These are phyloP conservation scores for Hymenoscyphus salicellus DNA, from an alignment of 2,329 filamentous ascomycete genomes.

Conservation along the genomic window DNA sequence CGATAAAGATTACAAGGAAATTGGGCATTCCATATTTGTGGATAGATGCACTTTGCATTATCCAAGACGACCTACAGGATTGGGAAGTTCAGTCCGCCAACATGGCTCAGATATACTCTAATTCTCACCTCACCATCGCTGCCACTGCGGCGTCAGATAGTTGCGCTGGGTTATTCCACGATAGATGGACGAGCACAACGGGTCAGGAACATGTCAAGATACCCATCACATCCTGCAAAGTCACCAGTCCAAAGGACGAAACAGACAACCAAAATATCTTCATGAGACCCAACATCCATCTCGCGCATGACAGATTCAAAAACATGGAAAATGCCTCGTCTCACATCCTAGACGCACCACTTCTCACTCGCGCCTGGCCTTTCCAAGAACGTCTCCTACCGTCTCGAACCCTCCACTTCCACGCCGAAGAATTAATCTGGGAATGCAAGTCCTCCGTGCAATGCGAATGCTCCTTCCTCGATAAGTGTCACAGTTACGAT, in stretches of 20 bases:
- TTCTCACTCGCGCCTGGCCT: background rate
- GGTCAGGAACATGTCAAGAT: too few relatives aligned
- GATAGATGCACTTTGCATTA: conserved; percentile 4
- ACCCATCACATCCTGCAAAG: too few relatives aligned
- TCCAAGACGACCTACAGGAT: background rate
- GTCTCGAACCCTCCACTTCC: conserved; percentile 1
- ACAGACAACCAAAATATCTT: too few relatives aligned
- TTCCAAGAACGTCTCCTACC: conserved; percentile 6
- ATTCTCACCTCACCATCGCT: too few relatives aligned
- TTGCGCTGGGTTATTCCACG: too few relatives aligned
- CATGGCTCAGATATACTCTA: too few relatives aligned
- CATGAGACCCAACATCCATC: too few relatives aligned
- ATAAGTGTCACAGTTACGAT: too few relatives aligned
- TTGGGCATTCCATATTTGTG: background rate
- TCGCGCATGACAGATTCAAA: too few relatives aligned
- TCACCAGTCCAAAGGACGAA: too few relatives aligned
- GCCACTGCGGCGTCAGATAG: too few relatives aligned
- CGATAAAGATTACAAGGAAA: background rate
- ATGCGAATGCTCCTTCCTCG: background rate
- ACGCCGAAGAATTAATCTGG: background rate
- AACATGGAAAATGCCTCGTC: background rate
- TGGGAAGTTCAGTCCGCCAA: background rate
- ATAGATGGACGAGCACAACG: too few relatives aligned
- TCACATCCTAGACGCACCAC: background rate
- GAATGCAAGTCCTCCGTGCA: background rate